phyloP scores from a whole-genome alignment of 345 rosid genomes.

The Xanthoceras sorbifolium region DNA sequence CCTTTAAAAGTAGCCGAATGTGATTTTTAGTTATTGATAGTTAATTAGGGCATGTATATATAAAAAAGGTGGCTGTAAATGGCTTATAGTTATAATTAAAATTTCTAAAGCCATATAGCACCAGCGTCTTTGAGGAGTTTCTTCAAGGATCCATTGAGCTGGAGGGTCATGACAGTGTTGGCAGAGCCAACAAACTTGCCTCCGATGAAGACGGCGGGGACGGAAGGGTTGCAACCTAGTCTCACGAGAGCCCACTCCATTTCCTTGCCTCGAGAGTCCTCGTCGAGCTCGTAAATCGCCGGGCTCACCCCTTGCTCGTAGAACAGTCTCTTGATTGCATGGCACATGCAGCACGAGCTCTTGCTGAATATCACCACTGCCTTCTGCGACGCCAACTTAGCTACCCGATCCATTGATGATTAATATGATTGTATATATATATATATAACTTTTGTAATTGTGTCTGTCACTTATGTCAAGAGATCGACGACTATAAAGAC shows the following conservation, averaged over 20 bases:
- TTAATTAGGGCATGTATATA: background rate
- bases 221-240: constrained; percentile 77
- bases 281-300: constrained; percentile 73
- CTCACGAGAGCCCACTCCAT: constrained; percentile 77
- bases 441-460: too few species aligned
- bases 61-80: too few species aligned
- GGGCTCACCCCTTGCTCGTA: constrained; percentile 94
- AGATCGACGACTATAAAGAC: too few species aligned
- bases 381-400: constrained; percentile 74
- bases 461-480: too few species aligned
- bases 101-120: constrained; percentile 65
- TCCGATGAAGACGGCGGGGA: constrained; percentile 86
- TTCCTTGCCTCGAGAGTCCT: constrained; percentile 64
- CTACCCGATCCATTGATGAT: constrained; percentile 63
- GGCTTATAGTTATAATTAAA: background rate
- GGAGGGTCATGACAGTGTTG: constrained; percentile 84
- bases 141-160: constrained; percentile 83
- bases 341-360: constrained; percentile 92
- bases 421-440: too few species aligned
- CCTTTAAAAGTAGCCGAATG: background rate
- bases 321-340: constrained; percentile 82
- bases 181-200: constrained; percentile 87
- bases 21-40: background rate
- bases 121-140: constrained; percentile 84
- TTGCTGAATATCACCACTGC: constrained; percentile 99